Evolutionary conservation across 148 eudicot species (phyloP).

Genomic region (Dysphania ambrosioides): DNA sequence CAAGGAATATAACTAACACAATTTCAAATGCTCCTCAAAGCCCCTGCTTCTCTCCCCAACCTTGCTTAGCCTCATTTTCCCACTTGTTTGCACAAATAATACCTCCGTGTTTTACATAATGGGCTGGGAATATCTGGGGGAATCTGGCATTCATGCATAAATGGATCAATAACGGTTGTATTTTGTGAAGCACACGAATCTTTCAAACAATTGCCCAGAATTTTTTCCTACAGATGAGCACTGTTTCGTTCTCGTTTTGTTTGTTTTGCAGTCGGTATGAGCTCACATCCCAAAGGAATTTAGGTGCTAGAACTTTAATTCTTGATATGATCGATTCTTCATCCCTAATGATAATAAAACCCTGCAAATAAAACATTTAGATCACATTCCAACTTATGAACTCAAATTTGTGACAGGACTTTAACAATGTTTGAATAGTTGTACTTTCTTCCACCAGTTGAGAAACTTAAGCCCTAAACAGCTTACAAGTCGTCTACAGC

Average conservation of each 20-base stretch:
- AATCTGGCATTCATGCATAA: background rate
- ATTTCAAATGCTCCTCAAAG: background rate
- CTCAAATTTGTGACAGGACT: background rate
- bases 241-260: conserved; percentile 48
- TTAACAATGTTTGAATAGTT: background rate
- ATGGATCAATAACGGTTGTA: conserved; percentile 2
- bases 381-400: background rate
- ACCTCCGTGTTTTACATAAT: background rate
- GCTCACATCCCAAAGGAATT: conserved; percentile 85
- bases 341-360: conserved; percentile 76
- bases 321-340: conserved; percentile 56
- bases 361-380: conserved; percentile 43
- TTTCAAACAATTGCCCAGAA: conserved; percentile 74
- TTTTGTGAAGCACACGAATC: background rate
- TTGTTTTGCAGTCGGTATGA: conserved; percentile 60
- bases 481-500: too few relatives aligned
- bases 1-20: background rate
- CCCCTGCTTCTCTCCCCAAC: background rate
- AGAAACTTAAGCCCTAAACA: too few relatives aligned
- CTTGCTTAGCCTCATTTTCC: background rate
- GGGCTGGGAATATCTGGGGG: background rate
- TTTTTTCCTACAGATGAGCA: conserved; percentile 75
- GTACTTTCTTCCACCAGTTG: background rate
- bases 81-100: background rate
- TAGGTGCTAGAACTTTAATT: conserved; percentile 53